Evolutionary conservation across 2,329 filamentous ascomycete species (phyloP).

Genomic region (Epichloe festucae): DNA sequence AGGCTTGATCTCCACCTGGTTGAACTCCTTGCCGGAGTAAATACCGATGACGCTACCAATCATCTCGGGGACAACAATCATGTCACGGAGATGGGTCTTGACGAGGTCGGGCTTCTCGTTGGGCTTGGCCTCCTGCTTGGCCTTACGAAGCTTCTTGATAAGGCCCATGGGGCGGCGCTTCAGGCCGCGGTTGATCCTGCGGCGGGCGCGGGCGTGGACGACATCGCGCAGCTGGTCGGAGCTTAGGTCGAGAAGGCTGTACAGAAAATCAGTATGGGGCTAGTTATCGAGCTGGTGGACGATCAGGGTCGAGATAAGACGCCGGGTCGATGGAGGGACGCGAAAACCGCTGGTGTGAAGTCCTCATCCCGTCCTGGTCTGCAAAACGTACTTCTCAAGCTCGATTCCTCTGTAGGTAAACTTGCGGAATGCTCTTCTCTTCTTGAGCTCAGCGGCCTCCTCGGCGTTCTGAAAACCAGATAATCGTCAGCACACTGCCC

Average conservation of each 20-base stretch:
- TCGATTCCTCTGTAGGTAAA: conserved; percentile 99
- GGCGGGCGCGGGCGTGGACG: conserved; percentile 95
- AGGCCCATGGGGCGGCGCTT: conserved; percentile 99
- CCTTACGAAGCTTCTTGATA: conserved; percentile 99
- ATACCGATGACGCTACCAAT: conserved; percentile 97
- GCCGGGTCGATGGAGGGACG: background rate
- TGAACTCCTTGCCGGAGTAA: conserved; percentile 99
- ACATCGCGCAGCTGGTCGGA: conserved; percentile 99
- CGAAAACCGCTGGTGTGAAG: background rate
- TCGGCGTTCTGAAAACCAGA: conserved; percentile 63
- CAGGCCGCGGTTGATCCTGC: conserved; percentile 98
- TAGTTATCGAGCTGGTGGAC: background rate
- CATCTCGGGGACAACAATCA: conserved; percentile 99
- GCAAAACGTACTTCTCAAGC: conserved; percentile 80
- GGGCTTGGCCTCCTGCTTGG: conserved; percentile 96
- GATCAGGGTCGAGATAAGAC: background rate
- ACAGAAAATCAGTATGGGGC: conserved; percentile 11
- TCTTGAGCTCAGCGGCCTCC: conserved; percentile 99
- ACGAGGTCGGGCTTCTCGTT: conserved; percentile 99
- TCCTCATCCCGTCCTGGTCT: conserved; percentile 5
- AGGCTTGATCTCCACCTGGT: conserved; percentile 99
- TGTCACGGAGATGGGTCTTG: conserved; percentile 99
- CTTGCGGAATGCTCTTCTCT: conserved; percentile 99
- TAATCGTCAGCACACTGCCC: conserved; percentile 15
- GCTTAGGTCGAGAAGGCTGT: conserved; percentile 93